Evolutionary conservation across 1,284 basidiomycete genomes (phyloP).

Genomic region (Wolfiporia cocos): DNA sequence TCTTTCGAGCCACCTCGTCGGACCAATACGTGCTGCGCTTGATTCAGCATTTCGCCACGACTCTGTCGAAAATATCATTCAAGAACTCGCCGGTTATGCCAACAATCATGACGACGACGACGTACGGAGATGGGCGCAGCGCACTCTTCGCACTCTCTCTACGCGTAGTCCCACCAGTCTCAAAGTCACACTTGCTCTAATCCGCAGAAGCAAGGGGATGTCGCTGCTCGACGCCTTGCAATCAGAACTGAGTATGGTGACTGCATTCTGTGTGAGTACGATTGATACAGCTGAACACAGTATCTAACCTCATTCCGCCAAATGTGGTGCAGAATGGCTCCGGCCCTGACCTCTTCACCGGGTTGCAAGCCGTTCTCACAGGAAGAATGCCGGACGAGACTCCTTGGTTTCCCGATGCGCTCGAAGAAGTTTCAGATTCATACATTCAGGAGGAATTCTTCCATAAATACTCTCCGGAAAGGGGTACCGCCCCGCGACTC

Average conservation of each 20-base stretch:
- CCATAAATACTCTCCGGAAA: slow-evolving; percentile 28
- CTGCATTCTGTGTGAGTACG: slow-evolving; percentile 73
- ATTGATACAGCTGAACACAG: too few species aligned
- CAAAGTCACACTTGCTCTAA: slow-evolving; percentile 76
- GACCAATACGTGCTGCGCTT: slow-evolving; percentile 65
- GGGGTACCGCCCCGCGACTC: slow-evolving; percentile 38
- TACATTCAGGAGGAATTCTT: slow-evolving; percentile 60
- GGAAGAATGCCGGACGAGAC: slow-evolving; percentile 45
- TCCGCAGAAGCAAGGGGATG: slow-evolving; percentile 63
- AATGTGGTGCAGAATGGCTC: slow-evolving; percentile 49
- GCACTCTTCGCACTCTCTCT: slow-evolving; percentile 59
- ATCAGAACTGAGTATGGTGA: slow-evolving; percentile 79
- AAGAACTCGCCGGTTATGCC: slow-evolving; percentile 46
- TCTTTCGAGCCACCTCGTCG: slow-evolving; percentile 50
- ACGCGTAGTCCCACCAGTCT: slow-evolving; percentile 86
- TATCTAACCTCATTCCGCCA: too few species aligned
- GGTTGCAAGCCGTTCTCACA: slow-evolving; percentile 72
- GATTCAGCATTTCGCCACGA: slow-evolving; percentile 74
- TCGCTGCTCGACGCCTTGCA: slow-evolving; percentile 63
- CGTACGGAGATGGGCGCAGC: slow-evolving; percentile 68
- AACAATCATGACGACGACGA: slow-evolving; percentile 34
- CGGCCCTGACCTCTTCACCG: slow-evolving; percentile 77
- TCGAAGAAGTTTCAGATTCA: slow-evolving; percentile 49
- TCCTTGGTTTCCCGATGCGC: slow-evolving; percentile 58
- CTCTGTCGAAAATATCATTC: slow-evolving; percentile 67